Evolutionary conservation across 306 rosid species (phyloP).

Genomic region (Trifolium pratense): DNA sequence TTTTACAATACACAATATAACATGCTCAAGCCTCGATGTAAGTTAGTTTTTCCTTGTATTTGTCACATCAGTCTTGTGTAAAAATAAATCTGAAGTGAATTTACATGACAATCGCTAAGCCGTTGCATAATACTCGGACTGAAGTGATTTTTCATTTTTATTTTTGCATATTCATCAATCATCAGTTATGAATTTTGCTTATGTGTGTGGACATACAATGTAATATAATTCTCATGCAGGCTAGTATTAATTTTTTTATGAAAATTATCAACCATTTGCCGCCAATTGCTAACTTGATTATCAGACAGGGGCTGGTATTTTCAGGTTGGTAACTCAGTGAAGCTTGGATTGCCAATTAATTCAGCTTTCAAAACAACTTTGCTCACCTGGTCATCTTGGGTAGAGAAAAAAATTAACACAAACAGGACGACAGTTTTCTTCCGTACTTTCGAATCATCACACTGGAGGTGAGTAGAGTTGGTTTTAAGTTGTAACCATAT

Average conservation of each 20-base stretch:
- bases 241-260: neutral
- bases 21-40: no score
- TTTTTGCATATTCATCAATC: slow-evolving; percentile 6
- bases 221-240: neutral
- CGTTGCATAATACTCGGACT: neutral
- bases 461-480: slow-evolving; percentile 69
- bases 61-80: no score
- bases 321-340: slow-evolving; percentile 79
- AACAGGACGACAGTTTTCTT: slow-evolving; percentile 78
- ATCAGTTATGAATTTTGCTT: neutral
- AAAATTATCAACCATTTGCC: slow-evolving; percentile 23
- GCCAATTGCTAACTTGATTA: slow-evolving; percentile 55
- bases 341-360: slow-evolving; percentile 84
- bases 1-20: no score
- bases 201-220: no score
- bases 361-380: slow-evolving; percentile 75
- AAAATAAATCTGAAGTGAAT: no score
- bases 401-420: slow-evolving; percentile 58
- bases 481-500: slow-evolving; percentile 1
- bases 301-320: slow-evolving; percentile 95
- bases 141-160: neutral
- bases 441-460: slow-evolving; percentile 88
- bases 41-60: no score
- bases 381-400: slow-evolving; percentile 90
- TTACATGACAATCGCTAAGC: neutral